These are phyloP conservation scores for Choricystis sp. DNA, from an alignment of 139 green algal species.

Conservation along the genomic window DNA sequence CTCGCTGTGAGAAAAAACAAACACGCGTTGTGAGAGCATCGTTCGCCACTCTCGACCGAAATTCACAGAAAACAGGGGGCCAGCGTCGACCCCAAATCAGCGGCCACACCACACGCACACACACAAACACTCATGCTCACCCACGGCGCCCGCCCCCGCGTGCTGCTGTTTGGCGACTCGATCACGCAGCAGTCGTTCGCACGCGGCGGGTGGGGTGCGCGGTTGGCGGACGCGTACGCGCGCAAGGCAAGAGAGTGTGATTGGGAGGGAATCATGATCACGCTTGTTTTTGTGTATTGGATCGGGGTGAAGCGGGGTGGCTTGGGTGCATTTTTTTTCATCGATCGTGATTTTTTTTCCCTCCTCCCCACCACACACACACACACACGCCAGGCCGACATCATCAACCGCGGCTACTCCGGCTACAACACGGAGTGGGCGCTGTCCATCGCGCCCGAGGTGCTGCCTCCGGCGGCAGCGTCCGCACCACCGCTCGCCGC, in stretches of 20 bases:
- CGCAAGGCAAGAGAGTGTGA: constrained; percentile 6
- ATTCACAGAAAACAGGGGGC: too few relatives aligned
- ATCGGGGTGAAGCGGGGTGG: too few relatives aligned
- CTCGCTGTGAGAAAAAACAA: background rate
- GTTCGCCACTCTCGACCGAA: background rate
- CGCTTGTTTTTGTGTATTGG: constrained; percentile 1
- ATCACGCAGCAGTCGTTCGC: constrained; percentile 36
- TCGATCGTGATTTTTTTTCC: too few relatives aligned
- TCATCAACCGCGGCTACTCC: background rate
- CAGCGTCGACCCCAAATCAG: too few relatives aligned
- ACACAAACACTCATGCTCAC: background rate
- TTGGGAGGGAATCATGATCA: background rate
- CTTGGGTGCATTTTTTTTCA: too few relatives aligned
- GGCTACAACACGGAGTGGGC: background rate
- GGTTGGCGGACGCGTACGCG: constrained; percentile 14
- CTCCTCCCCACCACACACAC: too few relatives aligned
- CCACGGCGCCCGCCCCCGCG: constrained; percentile 1
- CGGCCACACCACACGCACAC: too few relatives aligned
- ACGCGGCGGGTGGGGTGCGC: constrained; percentile 31
- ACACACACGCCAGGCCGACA: constrained; percentile 7
- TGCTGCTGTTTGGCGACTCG: constrained; percentile 51
- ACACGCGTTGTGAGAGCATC: background rate
- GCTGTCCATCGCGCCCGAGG: background rate
- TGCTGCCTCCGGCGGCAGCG: too few relatives aligned
- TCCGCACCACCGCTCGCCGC: constrained; percentile 4